A percentile compares a stretch with the other conserved stretches of the same genome.
phyloP scores from a whole-genome alignment of 805 yeast genomes.

The Cyberlindnera galapagoensis region DNA sequence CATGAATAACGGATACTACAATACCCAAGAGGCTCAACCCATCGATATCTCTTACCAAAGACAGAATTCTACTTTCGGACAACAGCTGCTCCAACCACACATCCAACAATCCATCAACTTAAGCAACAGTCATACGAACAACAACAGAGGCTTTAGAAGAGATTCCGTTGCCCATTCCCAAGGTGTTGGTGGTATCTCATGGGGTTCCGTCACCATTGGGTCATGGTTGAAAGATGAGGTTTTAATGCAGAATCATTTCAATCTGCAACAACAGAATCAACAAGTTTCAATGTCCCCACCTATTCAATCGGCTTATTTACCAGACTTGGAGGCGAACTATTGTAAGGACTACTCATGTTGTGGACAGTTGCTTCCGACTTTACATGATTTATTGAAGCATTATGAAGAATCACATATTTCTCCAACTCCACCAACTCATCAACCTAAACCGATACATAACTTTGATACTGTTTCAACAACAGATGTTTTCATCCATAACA shows the following conservation, averaged over 20 bases:
- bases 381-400: constrained; percentile 89
- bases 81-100: constrained; percentile 8
- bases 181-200: constrained; percentile 96
- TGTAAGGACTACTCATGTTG: constrained; percentile 97
- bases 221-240: constrained; percentile 95
- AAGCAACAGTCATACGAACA: too few species aligned
- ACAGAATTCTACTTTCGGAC: constrained; percentile 12
- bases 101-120: constrained; percentile 19
- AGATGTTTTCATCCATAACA: constrained; percentile 69
- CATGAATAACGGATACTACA: constrained; percentile 18
- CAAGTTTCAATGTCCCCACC: constrained; percentile 45
- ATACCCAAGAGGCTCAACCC: constrained; percentile 16
- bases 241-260: constrained; percentile 39
- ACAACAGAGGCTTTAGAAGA: constrained; percentile 55
- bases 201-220: constrained; percentile 95
- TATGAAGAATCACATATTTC: constrained; percentile 93
- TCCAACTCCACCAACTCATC: constrained; percentile 44
- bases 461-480: constrained; percentile 90
- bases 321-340: constrained; percentile 90
- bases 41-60: constrained; percentile 17
- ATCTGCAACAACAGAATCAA: constrained; percentile 9
- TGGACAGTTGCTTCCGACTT: constrained; percentile 84
- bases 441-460: constrained; percentile 47
- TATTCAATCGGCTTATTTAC: constrained; percentile 71
- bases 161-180: constrained; percentile 94